Conservation (phyloP, 2,329 filamentous ascomycete species). For the Paracamarosporium sp. region DNA sequence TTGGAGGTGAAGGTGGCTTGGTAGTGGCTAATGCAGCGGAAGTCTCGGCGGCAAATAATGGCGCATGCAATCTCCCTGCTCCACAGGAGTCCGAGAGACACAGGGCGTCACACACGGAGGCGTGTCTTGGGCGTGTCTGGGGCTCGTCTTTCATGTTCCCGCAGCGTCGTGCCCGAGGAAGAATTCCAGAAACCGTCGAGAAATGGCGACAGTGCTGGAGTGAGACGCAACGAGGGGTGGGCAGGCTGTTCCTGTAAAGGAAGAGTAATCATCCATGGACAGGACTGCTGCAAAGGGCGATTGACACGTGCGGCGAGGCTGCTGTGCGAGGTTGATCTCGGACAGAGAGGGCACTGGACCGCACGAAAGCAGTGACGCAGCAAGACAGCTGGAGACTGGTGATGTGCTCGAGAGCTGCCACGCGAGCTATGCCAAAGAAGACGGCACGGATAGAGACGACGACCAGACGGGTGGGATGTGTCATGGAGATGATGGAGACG, state of each 20-base stretch:
- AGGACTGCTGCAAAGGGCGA: neutral
- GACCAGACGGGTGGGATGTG: neutral
- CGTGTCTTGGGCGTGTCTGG: neutral
- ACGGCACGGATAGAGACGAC: neutral
- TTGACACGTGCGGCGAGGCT: neutral
- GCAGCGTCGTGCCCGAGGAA: neutral
- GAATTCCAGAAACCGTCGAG: neutral
- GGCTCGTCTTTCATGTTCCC: neutral
- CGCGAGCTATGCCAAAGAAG: neutral
- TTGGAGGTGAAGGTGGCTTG: slow-evolving; percentile 10
- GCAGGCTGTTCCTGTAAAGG: neutral
- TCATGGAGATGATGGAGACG: neutral
- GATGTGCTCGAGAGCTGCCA: neutral
- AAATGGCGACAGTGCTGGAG: neutral
- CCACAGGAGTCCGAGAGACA: neutral
- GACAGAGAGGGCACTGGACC: neutral
- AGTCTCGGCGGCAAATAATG: slow-evolving; percentile 7
- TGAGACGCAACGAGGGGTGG: neutral
- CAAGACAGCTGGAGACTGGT: neutral
- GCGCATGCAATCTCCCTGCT: slow-evolving; percentile 5
- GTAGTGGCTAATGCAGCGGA: slow-evolving; percentile 11
- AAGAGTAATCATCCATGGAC: neutral
- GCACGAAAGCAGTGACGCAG: neutral
- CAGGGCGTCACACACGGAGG: neutral
- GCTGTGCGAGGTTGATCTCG: neutral